Evolutionary conservation across 495 filamentous ascomycete species (phyloP).

Genomic region (Talaromyces liani): DNA sequence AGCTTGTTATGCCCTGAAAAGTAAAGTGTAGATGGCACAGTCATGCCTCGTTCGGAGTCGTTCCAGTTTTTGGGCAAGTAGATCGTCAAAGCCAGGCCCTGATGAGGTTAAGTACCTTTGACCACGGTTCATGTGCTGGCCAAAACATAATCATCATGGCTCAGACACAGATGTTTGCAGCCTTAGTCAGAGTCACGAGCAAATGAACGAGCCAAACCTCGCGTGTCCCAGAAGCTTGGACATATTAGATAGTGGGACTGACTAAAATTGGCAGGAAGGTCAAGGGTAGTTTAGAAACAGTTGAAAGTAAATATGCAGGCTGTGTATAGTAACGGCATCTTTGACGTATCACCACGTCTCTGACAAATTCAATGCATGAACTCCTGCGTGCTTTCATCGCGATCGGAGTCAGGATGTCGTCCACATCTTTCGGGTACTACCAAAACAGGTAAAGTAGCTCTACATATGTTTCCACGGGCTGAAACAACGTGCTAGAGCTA

Average conservation of each 20-base stretch:
- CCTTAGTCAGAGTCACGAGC: neutral
- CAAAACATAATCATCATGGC: neutral
- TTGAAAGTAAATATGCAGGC: neutral
- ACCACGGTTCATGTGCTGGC: neutral
- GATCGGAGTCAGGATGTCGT: neutral
- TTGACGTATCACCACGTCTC: neutral
- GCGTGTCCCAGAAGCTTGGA: neutral
- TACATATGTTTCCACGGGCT: neutral
- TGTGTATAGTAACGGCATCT: neutral
- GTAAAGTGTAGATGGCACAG: neutral
- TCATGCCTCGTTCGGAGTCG: neutral
- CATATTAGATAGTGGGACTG: neutral
- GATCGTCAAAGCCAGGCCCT: neutral
- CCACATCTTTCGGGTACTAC: neutral
- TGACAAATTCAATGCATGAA: conserved; percentile 1
- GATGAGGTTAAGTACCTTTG: neutral
- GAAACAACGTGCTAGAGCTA: neutral
- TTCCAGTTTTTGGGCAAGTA: neutral
- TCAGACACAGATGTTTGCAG: neutral
- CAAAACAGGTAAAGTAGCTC: neutral
- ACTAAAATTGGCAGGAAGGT: neutral
- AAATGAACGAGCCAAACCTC: neutral
- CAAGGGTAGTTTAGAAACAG: neutral
- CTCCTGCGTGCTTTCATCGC: neutral
- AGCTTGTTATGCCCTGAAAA: neutral